phyloP scores from a whole-genome alignment of 2,329 filamentous ascomycete species.

The Diaporthe aspalathi region DNA sequence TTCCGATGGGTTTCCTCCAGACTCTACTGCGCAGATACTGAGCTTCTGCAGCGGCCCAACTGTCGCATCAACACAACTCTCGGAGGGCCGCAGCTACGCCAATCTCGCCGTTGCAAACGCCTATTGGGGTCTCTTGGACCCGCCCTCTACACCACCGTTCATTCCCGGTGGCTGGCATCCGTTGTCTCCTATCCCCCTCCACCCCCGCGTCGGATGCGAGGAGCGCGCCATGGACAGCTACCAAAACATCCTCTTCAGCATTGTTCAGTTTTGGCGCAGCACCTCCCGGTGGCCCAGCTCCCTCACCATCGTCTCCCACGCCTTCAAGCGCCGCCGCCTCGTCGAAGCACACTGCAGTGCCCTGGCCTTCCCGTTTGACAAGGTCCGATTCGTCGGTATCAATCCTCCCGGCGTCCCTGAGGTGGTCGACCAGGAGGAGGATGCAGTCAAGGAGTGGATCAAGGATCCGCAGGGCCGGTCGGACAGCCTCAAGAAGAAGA shows the following conservation, averaged over 20 bases:
- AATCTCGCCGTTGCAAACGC: slow-evolving; percentile 60
- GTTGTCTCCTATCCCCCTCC: slow-evolving; percentile 39
- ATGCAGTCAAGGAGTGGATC: slow-evolving; percentile 61
- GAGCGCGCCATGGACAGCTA: slow-evolving; percentile 84
- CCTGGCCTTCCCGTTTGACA: slow-evolving; percentile 62
- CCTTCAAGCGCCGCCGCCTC: slow-evolving; percentile 74
- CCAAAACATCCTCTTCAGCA: slow-evolving; percentile 83
- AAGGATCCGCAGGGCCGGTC: slow-evolving; percentile 64
- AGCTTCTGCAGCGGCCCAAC: slow-evolving; percentile 67
- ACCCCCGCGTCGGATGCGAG: slow-evolving; percentile 69
- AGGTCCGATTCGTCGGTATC: slow-evolving; percentile 69
- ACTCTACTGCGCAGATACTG: background rate
- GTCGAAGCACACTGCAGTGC: slow-evolving; percentile 73
- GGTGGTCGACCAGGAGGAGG: slow-evolving; percentile 42
- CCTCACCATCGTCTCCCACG: slow-evolving; percentile 75
- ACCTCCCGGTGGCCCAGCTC: slow-evolving; percentile 61
- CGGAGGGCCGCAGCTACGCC: slow-evolving; percentile 74
- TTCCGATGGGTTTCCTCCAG: background rate
- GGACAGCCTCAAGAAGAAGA: slow-evolving; percentile 58
- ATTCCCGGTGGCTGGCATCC: background rate
- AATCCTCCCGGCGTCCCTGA: slow-evolving; percentile 64
- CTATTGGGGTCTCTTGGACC: slow-evolving; percentile 56
- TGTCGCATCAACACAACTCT: slow-evolving; percentile 63
- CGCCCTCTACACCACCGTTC: slow-evolving; percentile 16
- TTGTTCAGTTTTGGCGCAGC: slow-evolving; percentile 65